Percentiles rank a stretch among this genome's conserved stretches.
phyloP scores from a whole-genome alignment of 768 basidiomycete species.

The Boletus speciosus region DNA sequence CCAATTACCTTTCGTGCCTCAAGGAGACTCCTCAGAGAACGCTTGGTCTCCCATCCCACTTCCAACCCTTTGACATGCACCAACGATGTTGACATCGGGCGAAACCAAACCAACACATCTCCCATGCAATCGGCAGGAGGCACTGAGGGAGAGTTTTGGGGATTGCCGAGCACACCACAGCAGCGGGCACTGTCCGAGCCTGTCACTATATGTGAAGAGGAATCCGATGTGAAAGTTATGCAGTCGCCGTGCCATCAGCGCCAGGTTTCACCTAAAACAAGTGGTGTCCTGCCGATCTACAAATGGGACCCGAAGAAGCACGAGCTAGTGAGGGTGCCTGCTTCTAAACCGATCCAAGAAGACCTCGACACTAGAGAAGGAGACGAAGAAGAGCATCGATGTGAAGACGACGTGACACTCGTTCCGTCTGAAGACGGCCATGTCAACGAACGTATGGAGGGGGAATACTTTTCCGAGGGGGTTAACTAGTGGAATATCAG shows the following conservation, averaged over 20 bases:
- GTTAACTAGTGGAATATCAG: neutral
- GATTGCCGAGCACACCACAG: neutral
- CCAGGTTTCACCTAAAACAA: neutral
- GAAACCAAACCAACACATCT: neutral
- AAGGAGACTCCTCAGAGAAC: neutral
- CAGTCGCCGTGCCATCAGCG: neutral
- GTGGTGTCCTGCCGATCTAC: constrained; percentile 2
- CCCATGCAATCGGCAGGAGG: neutral
- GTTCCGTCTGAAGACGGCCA: constrained; percentile 13
- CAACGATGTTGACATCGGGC: neutral
- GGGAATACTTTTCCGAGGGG: neutral
- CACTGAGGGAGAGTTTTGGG: too few species aligned
- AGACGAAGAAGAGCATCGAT: neutral
- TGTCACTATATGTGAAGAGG: neutral
- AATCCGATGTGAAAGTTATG: neutral
- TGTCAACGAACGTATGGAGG: neutral
- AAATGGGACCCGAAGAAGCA: constrained; percentile 6
- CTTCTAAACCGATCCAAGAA: neutral
- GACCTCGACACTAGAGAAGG: neutral
- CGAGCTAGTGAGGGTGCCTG: neutral
- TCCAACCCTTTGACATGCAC: neutral
- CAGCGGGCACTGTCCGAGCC: neutral
- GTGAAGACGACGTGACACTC: constrained; percentile 15
- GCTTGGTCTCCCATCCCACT: neutral
- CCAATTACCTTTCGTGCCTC: neutral